Evolutionary conservation across 2,329 filamentous ascomycete genomes (phyloP).

Genomic region (Aspergillus chevalieri): DNA sequence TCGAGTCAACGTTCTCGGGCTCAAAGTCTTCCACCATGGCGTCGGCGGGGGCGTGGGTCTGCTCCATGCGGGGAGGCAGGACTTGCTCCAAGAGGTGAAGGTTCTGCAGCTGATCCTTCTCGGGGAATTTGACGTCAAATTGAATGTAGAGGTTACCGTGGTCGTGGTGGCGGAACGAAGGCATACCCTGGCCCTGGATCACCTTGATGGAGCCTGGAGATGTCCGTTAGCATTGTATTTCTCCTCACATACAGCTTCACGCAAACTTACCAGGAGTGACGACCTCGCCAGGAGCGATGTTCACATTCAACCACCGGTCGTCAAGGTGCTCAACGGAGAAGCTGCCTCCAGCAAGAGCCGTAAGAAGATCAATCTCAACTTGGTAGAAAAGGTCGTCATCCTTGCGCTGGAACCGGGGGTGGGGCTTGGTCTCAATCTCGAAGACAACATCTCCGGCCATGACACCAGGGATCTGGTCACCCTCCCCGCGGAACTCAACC

Average conservation of each 20-base stretch:
- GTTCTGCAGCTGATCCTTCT: slow-evolving; percentile 61
- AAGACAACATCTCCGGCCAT: slow-evolving; percentile 95
- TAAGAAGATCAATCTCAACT: slow-evolving; percentile 91
- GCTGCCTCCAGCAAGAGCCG: slow-evolving; percentile 82
- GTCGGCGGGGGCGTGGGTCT: slow-evolving; percentile 66
- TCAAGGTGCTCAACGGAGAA: slow-evolving; percentile 95
- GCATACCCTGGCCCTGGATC: slow-evolving; percentile 95
- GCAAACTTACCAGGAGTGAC: slow-evolving; percentile 73
- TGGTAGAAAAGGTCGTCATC: slow-evolving; percentile 95
- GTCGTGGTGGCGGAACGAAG: slow-evolving; percentile 90
- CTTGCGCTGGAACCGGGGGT: slow-evolving; percentile 87
- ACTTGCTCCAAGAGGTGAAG: slow-evolving; percentile 76
- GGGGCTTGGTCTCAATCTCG: slow-evolving; percentile 99
- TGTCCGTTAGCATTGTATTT: slow-evolving; percentile 7
- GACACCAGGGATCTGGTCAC: slow-evolving; percentile 89
- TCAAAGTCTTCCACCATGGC: slow-evolving; percentile 87
- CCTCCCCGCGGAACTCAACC: slow-evolving; percentile 94
- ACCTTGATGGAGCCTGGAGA: slow-evolving; percentile 77
- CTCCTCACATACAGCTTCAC: neutral
- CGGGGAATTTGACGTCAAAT: slow-evolving; percentile 96
- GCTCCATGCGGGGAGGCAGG: slow-evolving; percentile 65
- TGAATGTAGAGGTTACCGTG: slow-evolving; percentile 94
- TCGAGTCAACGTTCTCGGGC: slow-evolving; percentile 75
- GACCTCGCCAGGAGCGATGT: slow-evolving; percentile 88
- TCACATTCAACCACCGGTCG: slow-evolving; percentile 90